Conservation (phyloP, 345 rosid genomes). For the Arabidopsis suecica region DNA sequence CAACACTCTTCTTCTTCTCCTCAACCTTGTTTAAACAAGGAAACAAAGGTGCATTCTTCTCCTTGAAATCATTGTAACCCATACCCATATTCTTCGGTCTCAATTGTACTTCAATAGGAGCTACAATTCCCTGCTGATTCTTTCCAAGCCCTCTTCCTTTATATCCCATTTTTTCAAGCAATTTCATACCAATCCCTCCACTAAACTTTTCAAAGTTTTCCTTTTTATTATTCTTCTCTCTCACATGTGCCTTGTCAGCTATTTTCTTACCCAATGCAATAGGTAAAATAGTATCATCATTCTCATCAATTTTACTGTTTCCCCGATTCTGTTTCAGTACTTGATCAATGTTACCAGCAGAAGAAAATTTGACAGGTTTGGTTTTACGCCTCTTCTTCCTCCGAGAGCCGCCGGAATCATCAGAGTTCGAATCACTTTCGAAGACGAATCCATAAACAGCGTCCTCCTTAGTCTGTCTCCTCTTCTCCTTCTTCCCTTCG, state of each 20-base stretch:
- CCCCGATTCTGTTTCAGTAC: constrained; percentile 27
- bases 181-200: constrained; percentile 73
- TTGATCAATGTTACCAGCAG: constrained; percentile 62
- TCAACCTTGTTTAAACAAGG: constrained; percentile 55
- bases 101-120: constrained; percentile 78
- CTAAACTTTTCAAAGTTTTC: constrained; percentile 70
- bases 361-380: constrained; percentile 68
- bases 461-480: constrained; percentile 66
- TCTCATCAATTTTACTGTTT: constrained; percentile 33
- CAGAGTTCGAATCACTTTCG: constrained; percentile 55
- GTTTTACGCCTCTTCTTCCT: constrained; percentile 54
- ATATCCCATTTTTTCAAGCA: constrained; percentile 91
- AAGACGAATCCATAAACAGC: constrained; percentile 64
- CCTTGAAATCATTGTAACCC: constrained; percentile 85
- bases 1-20: constrained; percentile 53
- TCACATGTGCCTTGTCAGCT: constrained; percentile 65
- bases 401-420: constrained; percentile 49
- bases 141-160: constrained; percentile 89
- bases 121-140: constrained; percentile 77
- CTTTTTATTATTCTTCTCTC: constrained; percentile 62
- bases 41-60: constrained; percentile 47
- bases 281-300: constrained; percentile 52
- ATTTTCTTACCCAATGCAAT: constrained; percentile 72
- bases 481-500: constrained; percentile 58
- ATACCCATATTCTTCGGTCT: constrained; percentile 92